phyloP scores from a whole-genome alignment of 75 land plant species.

The Sequoiadendron giganteum region DNA sequence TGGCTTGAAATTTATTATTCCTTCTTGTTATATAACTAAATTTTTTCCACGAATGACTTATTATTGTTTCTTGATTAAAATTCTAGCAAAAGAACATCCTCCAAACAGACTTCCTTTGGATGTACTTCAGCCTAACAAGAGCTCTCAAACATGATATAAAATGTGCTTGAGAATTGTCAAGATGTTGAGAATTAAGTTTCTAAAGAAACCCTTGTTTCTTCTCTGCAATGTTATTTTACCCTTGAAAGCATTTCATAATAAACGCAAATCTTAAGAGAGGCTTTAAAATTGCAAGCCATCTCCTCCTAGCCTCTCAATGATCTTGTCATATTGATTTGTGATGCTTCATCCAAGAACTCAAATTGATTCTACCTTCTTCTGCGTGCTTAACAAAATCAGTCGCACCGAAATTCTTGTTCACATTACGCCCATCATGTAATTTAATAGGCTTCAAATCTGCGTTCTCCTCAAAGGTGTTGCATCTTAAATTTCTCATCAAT shows the following conservation, averaged over 20 bases:
- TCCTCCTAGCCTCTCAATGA: neutral
- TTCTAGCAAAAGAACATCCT: too few relatives aligned
- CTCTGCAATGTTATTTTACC: neutral
- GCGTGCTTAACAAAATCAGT: neutral
- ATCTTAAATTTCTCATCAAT: neutral
- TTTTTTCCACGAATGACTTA: too few relatives aligned
- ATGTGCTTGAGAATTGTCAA: too few relatives aligned
- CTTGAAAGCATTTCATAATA: neutral
- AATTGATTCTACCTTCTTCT: neutral
- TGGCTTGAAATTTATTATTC: too few relatives aligned
- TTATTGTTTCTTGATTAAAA: too few relatives aligned
- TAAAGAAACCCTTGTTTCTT: too few relatives aligned
- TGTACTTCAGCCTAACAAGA: too few relatives aligned
- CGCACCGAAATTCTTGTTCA: neutral
- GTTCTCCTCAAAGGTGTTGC: neutral
- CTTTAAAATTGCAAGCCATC: neutral
- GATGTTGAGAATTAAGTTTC: too few relatives aligned
- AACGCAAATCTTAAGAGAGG: neutral
- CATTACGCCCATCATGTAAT: neutral
- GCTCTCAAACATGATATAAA: too few relatives aligned
- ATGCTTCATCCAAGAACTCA: neutral
- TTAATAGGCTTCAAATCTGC: neutral
- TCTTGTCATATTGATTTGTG: neutral
- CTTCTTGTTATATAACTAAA: too few relatives aligned
- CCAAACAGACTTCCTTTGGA: too few relatives aligned